Percentiles rank a stretch among this genome's conserved stretches.
Conservation (phyloP, 495 filamentous ascomycete genomes). For the Daldinia decipiens region DNA sequence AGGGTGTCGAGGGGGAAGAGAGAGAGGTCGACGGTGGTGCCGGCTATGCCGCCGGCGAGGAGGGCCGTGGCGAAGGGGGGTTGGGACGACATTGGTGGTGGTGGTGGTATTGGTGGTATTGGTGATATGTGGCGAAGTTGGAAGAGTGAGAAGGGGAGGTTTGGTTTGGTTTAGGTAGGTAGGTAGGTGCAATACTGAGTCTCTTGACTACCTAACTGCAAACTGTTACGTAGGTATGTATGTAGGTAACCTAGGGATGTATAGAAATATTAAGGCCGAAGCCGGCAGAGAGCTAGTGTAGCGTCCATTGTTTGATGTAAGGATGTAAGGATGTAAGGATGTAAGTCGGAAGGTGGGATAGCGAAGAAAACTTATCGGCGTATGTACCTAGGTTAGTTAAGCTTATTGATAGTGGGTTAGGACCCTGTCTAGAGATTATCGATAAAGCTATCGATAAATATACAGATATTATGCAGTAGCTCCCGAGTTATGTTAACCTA, state of each 20-base stretch:
- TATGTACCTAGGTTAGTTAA: background rate
- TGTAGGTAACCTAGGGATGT: background rate
- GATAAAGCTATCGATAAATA: conserved; percentile 1
- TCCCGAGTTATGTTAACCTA: background rate
- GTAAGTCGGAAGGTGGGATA: conserved; percentile 4
- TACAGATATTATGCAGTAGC: background rate
- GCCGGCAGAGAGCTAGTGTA: conserved; percentile 2
- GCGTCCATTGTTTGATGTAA: background rate
- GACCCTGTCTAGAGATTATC: background rate
- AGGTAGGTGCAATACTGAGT: no score
- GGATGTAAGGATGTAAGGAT: no score
- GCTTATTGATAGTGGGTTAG: no score
- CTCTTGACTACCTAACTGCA: no score
- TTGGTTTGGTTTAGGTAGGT: background rate
- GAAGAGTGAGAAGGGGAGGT: background rate
- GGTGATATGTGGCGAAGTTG: background rate
- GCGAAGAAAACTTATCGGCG: background rate
- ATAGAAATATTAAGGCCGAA: conserved; percentile 11
- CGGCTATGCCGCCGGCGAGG: conserved; percentile 81
- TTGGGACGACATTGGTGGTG: conserved; percentile 21
- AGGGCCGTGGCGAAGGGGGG: conserved; percentile 61
- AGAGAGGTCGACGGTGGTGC: conserved; percentile 88
- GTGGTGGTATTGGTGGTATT: no score
- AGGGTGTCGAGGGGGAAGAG: conserved; percentile 93
- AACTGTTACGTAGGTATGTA: no score